These are phyloP conservation scores for Suhomyces ambrosiae DNA, from an alignment of 1,139 yeast genomes.

Conservation along the genomic window DNA sequence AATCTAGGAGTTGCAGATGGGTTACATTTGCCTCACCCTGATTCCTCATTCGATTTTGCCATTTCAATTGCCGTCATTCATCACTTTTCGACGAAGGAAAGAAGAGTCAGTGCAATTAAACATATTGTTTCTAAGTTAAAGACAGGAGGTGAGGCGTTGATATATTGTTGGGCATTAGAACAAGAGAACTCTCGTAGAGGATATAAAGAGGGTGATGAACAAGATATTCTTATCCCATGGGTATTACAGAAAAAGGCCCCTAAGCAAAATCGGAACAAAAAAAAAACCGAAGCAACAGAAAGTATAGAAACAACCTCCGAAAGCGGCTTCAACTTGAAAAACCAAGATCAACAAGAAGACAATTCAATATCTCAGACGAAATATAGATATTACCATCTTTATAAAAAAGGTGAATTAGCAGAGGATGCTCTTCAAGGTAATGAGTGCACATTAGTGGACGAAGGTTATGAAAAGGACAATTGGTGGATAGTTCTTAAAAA, in stretches of 20 bases:
- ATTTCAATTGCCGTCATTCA: conserved; percentile 95
- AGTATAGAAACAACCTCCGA: neutral
- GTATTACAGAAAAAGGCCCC: conserved; percentile 53
- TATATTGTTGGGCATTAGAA: conserved; percentile 96
- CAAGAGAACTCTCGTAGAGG: conserved; percentile 87
- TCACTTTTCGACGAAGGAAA: conserved; percentile 82
- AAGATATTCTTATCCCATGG: conserved; percentile 96
- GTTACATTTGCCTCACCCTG: conserved; percentile 64
- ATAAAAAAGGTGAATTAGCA: conserved; percentile 78
- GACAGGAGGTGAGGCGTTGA: conserved; percentile 66
- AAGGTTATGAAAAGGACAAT: conserved; percentile 91
- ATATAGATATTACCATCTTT: conserved; percentile 86
- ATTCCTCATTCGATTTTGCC: conserved; percentile 75
- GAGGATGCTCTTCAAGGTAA: conserved; percentile 71
- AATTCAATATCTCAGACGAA: conserved; percentile 54
- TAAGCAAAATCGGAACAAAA: conserved; percentile 15
- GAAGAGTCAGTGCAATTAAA: conserved; percentile 73
- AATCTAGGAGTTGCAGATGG: conserved; percentile 74
- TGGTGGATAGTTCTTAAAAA: conserved; percentile 69
- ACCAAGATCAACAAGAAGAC: too few relatives aligned
- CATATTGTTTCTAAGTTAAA: conserved; percentile 65
- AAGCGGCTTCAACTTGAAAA: too few relatives aligned
- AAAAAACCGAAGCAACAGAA: neutral
- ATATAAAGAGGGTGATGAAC: conserved; percentile 86
- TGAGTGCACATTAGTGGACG: conserved; percentile 56